Percentiles rank a stretch among this genome's conserved stretches.
These are phyloP conservation scores for Xylaria grammica DNA, from an alignment of 495 filamentous ascomycete genomes.

Conservation along the genomic window DNA sequence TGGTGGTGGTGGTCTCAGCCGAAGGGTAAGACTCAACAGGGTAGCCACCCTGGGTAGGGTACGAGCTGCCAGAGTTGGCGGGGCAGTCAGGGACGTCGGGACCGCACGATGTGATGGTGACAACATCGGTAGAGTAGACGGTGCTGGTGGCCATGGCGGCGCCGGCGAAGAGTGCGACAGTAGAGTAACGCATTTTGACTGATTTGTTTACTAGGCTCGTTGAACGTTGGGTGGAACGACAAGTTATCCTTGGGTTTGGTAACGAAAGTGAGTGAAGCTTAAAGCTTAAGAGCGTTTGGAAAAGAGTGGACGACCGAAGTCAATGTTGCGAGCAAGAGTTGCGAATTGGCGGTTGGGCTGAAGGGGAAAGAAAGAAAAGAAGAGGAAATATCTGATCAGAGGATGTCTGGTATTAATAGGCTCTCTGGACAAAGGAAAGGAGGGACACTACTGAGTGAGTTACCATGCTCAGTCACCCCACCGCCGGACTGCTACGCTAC, in stretches of 20 bases:
- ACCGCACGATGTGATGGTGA: constrained; percentile 62
- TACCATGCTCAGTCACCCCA: constrained; percentile 15
- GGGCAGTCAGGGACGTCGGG: constrained; percentile 60
- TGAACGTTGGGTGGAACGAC: constrained; percentile 43
- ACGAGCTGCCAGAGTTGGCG: constrained; percentile 35
- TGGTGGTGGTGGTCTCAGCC: constrained; percentile 39
- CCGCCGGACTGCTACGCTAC: constrained; percentile 7
- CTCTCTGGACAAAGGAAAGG: constrained; percentile 36
- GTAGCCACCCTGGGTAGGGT: constrained; percentile 30
- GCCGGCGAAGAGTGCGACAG: constrained; percentile 56
- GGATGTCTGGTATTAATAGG: constrained; percentile 50
- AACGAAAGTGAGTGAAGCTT: constrained; percentile 50
- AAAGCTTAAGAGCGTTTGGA: constrained; percentile 44
- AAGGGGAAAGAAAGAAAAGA: constrained; percentile 48
- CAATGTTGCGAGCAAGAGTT: constrained; percentile 53
- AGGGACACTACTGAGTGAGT: constrained; percentile 28
- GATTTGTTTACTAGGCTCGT: constrained; percentile 32
- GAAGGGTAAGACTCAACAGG: constrained; percentile 39
- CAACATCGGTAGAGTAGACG: constrained; percentile 60
- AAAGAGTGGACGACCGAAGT: constrained; percentile 69
- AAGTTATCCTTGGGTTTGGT: constrained; percentile 26
- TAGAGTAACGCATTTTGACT: constrained; percentile 62
- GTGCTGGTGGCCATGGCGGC: constrained; percentile 55
- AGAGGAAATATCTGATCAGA: constrained; percentile 33
- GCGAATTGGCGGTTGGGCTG: constrained; percentile 58